Percentiles rank a stretch among this genome's conserved stretches.
Evolutionary conservation across 2,329 filamentous ascomycete species (phyloP).

Genomic region (Volutella citrinella): DNA sequence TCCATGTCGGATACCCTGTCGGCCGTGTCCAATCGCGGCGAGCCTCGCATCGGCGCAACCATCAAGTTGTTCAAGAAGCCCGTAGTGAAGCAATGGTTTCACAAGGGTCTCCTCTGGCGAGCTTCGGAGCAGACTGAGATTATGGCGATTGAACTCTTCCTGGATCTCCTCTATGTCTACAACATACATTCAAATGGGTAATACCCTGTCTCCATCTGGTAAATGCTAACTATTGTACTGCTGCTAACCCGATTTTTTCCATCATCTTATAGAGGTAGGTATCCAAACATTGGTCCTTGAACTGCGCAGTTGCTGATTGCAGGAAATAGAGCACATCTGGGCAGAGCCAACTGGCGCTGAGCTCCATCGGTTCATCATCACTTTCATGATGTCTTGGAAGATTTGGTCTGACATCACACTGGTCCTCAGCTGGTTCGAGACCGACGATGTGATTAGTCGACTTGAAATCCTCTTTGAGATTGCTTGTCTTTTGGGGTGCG

Average conservation of each 20-base stretch:
- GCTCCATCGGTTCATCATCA: conserved; percentile 58
- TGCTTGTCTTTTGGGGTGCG: conserved; percentile 54
- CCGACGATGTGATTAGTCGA: conserved; percentile 57
- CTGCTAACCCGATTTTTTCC: too few relatives aligned
- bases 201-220: too few relatives aligned
- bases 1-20: conserved; percentile 11
- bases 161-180: conserved; percentile 61
- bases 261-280: too few relatives aligned
- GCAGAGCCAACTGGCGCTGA: conserved; percentile 53
- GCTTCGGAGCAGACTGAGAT: conserved; percentile 57
- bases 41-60: conserved; percentile 34
- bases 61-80: conserved; percentile 59
- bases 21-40: conserved; percentile 15
- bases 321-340: conserved; percentile 58
- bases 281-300: neutral
- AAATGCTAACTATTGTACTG: too few relatives aligned
- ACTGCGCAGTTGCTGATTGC: too few relatives aligned
- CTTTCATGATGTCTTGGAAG: conserved; percentile 62
- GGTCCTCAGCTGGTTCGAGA: conserved; percentile 60
- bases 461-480: conserved; percentile 59
- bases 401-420: conserved; percentile 60
- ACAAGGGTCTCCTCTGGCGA: conserved; percentile 62
- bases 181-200: too few relatives aligned
- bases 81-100: conserved; percentile 62
- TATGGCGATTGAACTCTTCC: conserved; percentile 62